A percentile compares a stretch with the other conserved stretches of the same genome.
Conservation (phyloP, 2,329 filamentous ascomycete species). For the Xylariaceae sp. region DNA sequence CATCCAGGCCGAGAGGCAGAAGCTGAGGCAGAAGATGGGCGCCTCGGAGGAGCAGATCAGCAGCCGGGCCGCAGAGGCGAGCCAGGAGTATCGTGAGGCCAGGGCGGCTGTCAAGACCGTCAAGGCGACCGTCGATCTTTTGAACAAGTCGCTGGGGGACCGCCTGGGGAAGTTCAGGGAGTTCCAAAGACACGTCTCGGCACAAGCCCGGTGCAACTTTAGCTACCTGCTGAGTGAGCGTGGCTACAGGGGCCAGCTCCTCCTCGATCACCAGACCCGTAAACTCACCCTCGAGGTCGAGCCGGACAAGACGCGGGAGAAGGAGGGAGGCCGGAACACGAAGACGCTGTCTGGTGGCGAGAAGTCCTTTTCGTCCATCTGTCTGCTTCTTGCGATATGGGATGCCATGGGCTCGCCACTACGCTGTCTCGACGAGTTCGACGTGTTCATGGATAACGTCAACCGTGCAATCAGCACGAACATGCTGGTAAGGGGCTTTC, state of each 20-base stretch:
- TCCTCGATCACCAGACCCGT: slow-evolving; percentile 70
- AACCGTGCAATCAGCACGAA: slow-evolving; percentile 90
- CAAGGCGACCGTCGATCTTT: slow-evolving; percentile 33
- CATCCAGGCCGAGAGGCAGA: slow-evolving; percentile 53
- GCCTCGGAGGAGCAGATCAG: slow-evolving; percentile 61
- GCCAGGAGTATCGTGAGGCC: slow-evolving; percentile 36
- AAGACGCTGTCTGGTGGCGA: slow-evolving; percentile 94
- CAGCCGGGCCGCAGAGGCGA: slow-evolving; percentile 39
- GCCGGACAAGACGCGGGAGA: slow-evolving; percentile 63
- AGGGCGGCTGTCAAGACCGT: slow-evolving; percentile 41
- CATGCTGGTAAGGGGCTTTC: slow-evolving; percentile 86
- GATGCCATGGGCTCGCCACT: slow-evolving; percentile 97
- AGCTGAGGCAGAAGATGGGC: slow-evolving; percentile 53
- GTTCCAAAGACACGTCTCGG: slow-evolving; percentile 80
- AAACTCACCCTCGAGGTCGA: slow-evolving; percentile 73
- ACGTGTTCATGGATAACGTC: slow-evolving; percentile 98
- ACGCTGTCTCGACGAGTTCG: slow-evolving; percentile 93
- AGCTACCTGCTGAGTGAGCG: slow-evolving; percentile 83
- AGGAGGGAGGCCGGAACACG: slow-evolving; percentile 69
- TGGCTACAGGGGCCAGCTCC: slow-evolving; percentile 76
- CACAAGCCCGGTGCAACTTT: slow-evolving; percentile 81
- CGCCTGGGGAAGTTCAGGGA: slow-evolving; percentile 71
- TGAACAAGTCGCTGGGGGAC: slow-evolving; percentile 58
- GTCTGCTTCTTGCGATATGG: slow-evolving; percentile 87
- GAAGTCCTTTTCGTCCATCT: slow-evolving; percentile 97